Percentiles rank a stretch among this genome's conserved stretches.
Conservation (phyloP, 2,329 filamentous ascomycete genomes). For the Hymenoscyphus fraxineus region DNA sequence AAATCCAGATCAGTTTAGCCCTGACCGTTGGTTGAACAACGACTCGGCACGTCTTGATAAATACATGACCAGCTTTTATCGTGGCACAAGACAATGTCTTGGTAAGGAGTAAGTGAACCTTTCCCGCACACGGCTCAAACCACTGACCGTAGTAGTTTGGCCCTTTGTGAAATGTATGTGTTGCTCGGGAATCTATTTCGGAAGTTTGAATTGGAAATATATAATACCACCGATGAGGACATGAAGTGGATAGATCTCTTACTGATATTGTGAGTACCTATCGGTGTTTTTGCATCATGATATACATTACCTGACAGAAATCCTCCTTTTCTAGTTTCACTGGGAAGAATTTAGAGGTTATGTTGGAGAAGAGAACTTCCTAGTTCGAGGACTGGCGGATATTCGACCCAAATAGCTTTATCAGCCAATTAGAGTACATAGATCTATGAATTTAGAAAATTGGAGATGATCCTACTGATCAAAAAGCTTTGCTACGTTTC, state of each 20-base stretch:
- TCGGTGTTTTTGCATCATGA: not conserved
- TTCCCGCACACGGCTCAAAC: not conserved
- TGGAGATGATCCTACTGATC: too few relatives aligned
- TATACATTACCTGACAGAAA: not conserved
- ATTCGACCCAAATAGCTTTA: too few relatives aligned
- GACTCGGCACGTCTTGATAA: not conserved
- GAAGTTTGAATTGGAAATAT: not conserved
- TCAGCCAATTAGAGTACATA: too few relatives aligned
- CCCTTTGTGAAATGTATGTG: not conserved
- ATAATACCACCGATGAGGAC: not conserved
- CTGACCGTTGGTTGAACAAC: not conserved
- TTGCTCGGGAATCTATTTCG: not conserved
- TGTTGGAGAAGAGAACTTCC: not conserved
- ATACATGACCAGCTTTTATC: slow-evolving; percentile 4
- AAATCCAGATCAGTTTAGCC: not conserved
- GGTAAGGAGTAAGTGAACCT: not conserved
- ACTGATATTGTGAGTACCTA: not conserved
- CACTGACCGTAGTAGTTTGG: not conserved
- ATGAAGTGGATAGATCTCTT: not conserved
- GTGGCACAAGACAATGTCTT: slow-evolving; percentile 3
- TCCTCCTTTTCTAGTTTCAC: not conserved
- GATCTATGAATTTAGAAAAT: too few relatives aligned
- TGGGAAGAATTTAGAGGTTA: not conserved
- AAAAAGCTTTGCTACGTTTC: too few relatives aligned
- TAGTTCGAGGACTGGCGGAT: too few relatives aligned